phyloP scores from a whole-genome alignment of 768 basidiomycete genomes.

The Crucibulum laeve region DNA sequence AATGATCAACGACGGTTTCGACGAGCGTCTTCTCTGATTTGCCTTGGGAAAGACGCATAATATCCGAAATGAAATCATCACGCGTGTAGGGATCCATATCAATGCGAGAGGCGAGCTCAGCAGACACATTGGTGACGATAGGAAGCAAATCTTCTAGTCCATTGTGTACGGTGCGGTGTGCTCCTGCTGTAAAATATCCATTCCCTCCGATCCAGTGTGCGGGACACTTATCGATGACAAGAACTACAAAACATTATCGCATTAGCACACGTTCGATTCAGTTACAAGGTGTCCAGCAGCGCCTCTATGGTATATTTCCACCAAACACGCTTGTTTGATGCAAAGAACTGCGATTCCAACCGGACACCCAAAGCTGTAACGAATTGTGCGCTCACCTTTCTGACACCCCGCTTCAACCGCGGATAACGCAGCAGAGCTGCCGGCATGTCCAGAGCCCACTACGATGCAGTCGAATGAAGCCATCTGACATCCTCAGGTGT shows the following conservation, averaged over 20 bases:
- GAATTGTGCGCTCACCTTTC: slow-evolving; percentile 32
- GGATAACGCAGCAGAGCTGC: slow-evolving; percentile 59
- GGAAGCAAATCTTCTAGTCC: slow-evolving; percentile 59
- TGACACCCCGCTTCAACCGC: slow-evolving; percentile 56
- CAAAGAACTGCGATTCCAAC: no score
- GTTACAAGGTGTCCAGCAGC: no score
- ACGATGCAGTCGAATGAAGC: slow-evolving; percentile 51
- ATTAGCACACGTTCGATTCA: no score
- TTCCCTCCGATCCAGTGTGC: slow-evolving; percentile 65
- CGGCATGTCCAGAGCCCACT: slow-evolving; percentile 65
- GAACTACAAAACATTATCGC: slow-evolving; percentile 27
- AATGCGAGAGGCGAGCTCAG: slow-evolving; percentile 38
- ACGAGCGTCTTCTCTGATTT: slow-evolving; percentile 48
- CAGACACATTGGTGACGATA: slow-evolving; percentile 43
- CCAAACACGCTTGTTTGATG: no score
- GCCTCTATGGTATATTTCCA: no score
- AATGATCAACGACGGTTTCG: slow-evolving; percentile 45
- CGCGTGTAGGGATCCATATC: slow-evolving; percentile 58
- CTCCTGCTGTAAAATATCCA: slow-evolving; percentile 70
- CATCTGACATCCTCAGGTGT: neutral
- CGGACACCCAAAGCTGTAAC: no score
- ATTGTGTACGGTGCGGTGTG: slow-evolving; percentile 57
- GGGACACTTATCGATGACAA: slow-evolving; percentile 65
- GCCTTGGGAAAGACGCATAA: slow-evolving; percentile 54
- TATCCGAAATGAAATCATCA: slow-evolving; percentile 50